Base-by-base conservation (phyloP, 345 rosid species). In the Eucalyptus marginata region DNA sequence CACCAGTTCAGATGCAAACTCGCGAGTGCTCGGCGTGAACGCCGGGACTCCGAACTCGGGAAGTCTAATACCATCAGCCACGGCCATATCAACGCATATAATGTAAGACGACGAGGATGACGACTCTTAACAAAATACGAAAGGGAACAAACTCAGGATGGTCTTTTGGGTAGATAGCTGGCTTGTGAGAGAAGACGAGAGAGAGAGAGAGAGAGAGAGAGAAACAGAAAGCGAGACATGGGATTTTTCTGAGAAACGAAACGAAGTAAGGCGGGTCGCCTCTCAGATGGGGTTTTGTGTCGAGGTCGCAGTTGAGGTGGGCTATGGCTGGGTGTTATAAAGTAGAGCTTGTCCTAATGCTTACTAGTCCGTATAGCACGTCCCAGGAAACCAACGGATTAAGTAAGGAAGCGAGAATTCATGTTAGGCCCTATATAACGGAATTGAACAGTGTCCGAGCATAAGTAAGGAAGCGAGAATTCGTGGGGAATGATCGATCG, bases 1-100 rank as follows among this genome's bases (percentile, higher is more conserved):
- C 90, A 91, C 91, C 20, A 91, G 89, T 56, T 90, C 94, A 59
- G 90, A 92, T 85, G 87, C 92, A 29, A 90, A 88, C 86, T 89
- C 93, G 22, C 92, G 87, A 56, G 92, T 54, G 50, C 91, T 90
- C 7, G 92, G 88, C 91, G 90, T 92, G 56, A 91, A 90, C 68
- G 90, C 93, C 2, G 93, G 88, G 46, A 92, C 87, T 87, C 90
- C 85, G 25, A 91, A 88, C 10, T 90, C 95, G 86, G 49, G 88
- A 62, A 84, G 90, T 47, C 92, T 90, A 88, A 94, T 91, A 87
- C 20, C 16, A 62, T 62, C 68, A 62, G 13, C 15, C 33, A 62
- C 8, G 43, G 80, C 80, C 80, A 68, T 33, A 17, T 68, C 80
- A 24, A 20, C 46, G 15, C 8, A 24, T 76, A 1, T 18, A 8